Base-by-base conservation (phyloP, 148 eudicot species). In the Linanthus parryae region DNA sequence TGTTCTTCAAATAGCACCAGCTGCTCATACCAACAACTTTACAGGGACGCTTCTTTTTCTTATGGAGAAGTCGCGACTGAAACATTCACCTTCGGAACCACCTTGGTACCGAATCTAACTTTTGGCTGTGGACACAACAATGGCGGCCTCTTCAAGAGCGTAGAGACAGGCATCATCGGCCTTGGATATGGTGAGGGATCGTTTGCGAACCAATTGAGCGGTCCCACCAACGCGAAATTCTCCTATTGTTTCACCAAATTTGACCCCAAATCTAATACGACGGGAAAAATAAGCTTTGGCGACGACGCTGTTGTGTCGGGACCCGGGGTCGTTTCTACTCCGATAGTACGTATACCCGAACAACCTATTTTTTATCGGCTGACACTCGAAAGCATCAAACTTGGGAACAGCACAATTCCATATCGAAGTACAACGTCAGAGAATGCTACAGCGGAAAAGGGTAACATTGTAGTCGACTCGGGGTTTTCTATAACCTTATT, bases 381-480 rank as follows among this genome's bases (percentile, higher is more conserved):
- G 7, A 11, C 35, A 11, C 35, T 31, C 11, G 35, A 31, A 11
- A 31, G 35, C 35, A 31, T 31, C 11, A 5, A 5, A 31, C 7
- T 31, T 31, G 35, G 35, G 10, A 27, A 23, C 11, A 12, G 29
- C 13, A 68, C 8, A 9, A 3, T 58, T 21, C 17, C 14, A 1
- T 4, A 2, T 2, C 2, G 25, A 24, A 24, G 7, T 10, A 57
- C 2, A 20, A 19, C 1, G 15, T 3, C 25, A 5, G 1, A 3
- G 3, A n/a, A n/a, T n/a, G 8, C 2, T 3, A 36, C n/a, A 0
- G 24, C 0, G 8, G 52, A 52, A 0, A 60, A 68, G 7, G 89
- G 85, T 3, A 82, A 82, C 56, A 76, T 82, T 20, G 67, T 85
- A 30, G 74, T 85, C 6, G 85, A 85, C 48, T 85, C 85, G 0